A percentile compares a stretch with the other conserved stretches of the same genome.
phyloP scores from a whole-genome alignment of 148 eudicot species.

The Rhododendron williamsianum region DNA sequence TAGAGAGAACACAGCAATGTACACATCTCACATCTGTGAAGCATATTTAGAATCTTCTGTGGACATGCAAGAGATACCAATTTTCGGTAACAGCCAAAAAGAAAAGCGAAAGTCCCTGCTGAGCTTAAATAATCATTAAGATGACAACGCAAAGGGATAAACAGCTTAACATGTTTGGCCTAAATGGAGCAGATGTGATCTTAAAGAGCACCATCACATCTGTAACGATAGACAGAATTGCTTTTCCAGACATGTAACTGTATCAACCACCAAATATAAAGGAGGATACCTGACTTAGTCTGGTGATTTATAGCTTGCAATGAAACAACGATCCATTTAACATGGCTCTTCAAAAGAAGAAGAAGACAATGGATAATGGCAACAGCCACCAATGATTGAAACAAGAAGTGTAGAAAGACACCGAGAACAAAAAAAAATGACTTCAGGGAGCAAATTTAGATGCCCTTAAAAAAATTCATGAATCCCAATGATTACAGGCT shows the following conservation, averaged over 20 bases:
- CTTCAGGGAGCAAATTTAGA: too few species aligned
- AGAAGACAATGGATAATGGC: too few species aligned
- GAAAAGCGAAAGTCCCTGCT: neutral
- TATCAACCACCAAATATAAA: neutral
- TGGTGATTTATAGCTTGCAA: neutral
- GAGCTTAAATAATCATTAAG: neutral
- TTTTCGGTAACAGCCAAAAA: neutral
- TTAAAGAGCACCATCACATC: conserved; percentile 9
- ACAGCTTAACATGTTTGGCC: conserved; percentile 7
- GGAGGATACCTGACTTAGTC: conserved; percentile 8
- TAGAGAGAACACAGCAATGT: neutral
- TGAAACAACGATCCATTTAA: too few species aligned
- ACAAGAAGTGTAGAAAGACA: too few species aligned
- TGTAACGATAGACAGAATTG: conserved; percentile 24
- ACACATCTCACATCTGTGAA: neutral
- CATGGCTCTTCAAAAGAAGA: too few species aligned
- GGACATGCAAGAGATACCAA: neutral
- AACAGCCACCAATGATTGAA: too few species aligned
- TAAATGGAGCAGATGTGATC: conserved; percentile 25
- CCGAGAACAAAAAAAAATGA: too few species aligned
- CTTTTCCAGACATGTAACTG: conserved; percentile 11
- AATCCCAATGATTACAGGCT: too few species aligned
- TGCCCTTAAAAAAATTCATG: too few species aligned
- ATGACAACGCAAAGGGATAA: neutral
- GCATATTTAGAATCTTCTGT: neutral